Base-by-base conservation (phyloP, 1,139 yeast species). In the Debaryomycetaceae sp. region DNA sequence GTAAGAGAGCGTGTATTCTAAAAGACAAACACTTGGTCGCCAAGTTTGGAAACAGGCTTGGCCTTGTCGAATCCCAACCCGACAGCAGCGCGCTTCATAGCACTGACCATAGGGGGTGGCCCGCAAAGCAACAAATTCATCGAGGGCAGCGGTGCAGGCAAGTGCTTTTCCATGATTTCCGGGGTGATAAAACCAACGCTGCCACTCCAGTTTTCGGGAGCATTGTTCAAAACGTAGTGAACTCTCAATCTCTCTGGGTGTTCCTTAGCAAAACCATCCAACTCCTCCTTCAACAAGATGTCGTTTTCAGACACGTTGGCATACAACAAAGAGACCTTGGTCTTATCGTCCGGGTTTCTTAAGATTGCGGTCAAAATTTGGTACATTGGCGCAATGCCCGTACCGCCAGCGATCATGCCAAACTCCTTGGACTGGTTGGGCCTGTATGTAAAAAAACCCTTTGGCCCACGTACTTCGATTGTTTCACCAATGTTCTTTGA, bases 381-480 rank as follows among this genome's bases (percentile, higher is more conserved):
- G 70, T 72, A 88, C 69, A 89, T 71, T 40, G 97, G 98, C 18
- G 96, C 85, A 60, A 91, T 86, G 60, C 97, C 97, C 29, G 94
- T 74, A 52, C 98, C 98, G 46, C 96, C 98, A 45, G 96, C 97
- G 48, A 91, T 71, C 65, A 91, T 72, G 34, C 83, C 83, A 51
- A 93, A 75, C 42, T 78, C 69, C 49, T 83, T 75, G 61, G 75
- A 91, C 63, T 79, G 75, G 69, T 89, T 89, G 46, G 91, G 83
- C 35, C 77, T 69, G 64, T 89, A 89, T 39, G 78, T 75, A 70
- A 86, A 89, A 48, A 80, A 79, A 5, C 98, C 98, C 63, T 86
- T 86, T 48, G 98, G 98, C 18, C 98, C 98, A 50, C 88, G 76
- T 38, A 67, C 61, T 29, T 65, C 65, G 33, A 66, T 58, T 29